Conservation (phyloP, 306 rosid species). For the Prosopis cineraria region DNA sequence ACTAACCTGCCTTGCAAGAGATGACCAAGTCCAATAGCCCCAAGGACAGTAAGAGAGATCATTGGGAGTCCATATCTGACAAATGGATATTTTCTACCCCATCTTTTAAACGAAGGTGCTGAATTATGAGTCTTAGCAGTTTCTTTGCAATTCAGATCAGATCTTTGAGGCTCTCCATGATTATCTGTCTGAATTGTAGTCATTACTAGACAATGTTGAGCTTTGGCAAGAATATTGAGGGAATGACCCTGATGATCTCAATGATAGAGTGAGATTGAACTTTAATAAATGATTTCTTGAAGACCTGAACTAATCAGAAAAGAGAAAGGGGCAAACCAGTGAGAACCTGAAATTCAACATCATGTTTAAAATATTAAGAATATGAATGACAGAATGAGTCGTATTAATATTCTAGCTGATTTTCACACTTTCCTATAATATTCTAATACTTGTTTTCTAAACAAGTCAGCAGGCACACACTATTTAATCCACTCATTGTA, state of each 20-base stretch:
- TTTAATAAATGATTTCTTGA: background rate
- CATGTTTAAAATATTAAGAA: background rate
- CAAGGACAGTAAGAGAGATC: slow-evolving; percentile 86
- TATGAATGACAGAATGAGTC: background rate
- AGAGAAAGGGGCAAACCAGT: background rate
- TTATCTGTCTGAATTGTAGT: slow-evolving; percentile 35
- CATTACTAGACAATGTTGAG: slow-evolving; percentile 28
- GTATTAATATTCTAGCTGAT: background rate
- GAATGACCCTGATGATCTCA: background rate
- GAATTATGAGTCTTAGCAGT: slow-evolving; percentile 35
- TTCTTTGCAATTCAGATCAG: slow-evolving; percentile 9
- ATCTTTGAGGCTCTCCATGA: slow-evolving; percentile 23
- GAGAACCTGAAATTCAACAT: background rate
- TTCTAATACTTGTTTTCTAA: background rate
- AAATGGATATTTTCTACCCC: slow-evolving; percentile 82
- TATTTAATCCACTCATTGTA: background rate
- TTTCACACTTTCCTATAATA: background rate
- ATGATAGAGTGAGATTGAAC: background rate
- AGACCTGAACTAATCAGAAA: background rate
- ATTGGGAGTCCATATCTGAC: slow-evolving; percentile 88
- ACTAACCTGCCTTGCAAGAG: slow-evolving; percentile 87
- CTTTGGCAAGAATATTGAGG: too few species aligned
- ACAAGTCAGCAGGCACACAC: background rate
- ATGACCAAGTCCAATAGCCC: slow-evolving; percentile 84
- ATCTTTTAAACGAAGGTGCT: slow-evolving; percentile 56